Conservation (phyloP, 352 stramenopile species). For the Globisporangium radiosum region DNA sequence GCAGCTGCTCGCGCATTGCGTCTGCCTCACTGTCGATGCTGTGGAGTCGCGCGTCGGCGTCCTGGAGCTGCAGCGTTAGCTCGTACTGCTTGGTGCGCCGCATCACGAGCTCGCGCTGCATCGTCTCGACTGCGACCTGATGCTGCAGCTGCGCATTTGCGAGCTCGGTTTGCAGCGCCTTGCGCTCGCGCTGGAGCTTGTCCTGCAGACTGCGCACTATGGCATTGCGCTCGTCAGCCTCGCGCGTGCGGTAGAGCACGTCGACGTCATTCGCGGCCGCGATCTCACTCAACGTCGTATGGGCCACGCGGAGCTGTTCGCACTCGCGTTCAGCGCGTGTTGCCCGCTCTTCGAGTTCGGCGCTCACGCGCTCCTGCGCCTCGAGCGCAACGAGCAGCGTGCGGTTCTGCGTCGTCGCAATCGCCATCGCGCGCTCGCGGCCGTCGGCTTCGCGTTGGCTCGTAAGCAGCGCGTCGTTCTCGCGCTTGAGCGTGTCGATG, state of each 20-base stretch:
- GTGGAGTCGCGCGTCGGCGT: conserved; percentile 46
- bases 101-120: conserved; percentile 66
- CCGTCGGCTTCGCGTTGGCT: conserved; percentile 44
- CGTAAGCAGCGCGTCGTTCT: conserved; percentile 51
- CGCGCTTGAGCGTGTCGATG: conserved; percentile 47
- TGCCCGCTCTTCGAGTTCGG: conserved; percentile 18
- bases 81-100: conserved; percentile 76
- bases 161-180: conserved; percentile 40
- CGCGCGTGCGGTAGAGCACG: conserved; percentile 35
- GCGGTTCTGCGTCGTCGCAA: conserved; percentile 66
- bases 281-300: conserved; percentile 23
- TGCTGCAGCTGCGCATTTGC: conserved; percentile 29
- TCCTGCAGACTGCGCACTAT: conserved; percentile 32
- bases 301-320: conserved; percentile 24
- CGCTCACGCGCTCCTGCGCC: conserved; percentile 32
- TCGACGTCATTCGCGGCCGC: conserved; percentile 37
- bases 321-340: conserved; percentile 30
- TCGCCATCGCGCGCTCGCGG: conserved; percentile 64
- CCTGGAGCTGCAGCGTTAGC: conserved; percentile 62
- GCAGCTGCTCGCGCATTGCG: conserved; percentile 34
- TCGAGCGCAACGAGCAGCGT: conserved; percentile 62
- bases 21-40: conserved; percentile 27
- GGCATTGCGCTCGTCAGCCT: conserved; percentile 32
- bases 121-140: conserved; percentile 56
- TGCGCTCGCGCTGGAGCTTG: conserved; percentile 47